phyloP scores from a whole-genome alignment of 371 early-diverging fungal genomes.

The Mortierella sp. region DNA sequence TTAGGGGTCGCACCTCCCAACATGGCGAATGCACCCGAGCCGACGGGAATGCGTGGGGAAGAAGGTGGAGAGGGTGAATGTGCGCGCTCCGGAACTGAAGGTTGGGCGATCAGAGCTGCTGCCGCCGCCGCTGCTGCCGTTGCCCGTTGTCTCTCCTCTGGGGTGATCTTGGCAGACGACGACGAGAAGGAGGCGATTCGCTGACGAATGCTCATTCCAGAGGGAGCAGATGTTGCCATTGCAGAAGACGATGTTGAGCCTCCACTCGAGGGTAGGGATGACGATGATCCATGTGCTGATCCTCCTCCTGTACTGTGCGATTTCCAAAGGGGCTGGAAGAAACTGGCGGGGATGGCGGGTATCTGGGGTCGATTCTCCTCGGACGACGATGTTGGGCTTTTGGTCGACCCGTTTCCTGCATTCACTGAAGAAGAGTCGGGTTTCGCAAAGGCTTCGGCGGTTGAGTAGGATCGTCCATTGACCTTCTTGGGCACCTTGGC shows the following conservation, averaged over 20 bases:
- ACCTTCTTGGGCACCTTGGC: constrained; percentile 52
- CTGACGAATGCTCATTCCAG: constrained; percentile 45
- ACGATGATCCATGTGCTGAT: constrained; percentile 15
- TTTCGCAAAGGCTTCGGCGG: constrained; percentile 27
- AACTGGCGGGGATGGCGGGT: constrained; percentile 52
- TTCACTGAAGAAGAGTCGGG: neutral
- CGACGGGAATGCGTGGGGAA: constrained; percentile 41
- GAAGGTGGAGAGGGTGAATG: constrained; percentile 53
- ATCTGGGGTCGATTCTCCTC: constrained; percentile 52
- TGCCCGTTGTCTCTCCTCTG: constrained; percentile 52
- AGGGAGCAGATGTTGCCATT: constrained; percentile 43
- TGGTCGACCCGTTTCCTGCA: neutral
- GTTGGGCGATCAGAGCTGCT: constrained; percentile 33
- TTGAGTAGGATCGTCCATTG: constrained; percentile 32
- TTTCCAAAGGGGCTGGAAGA: constrained; percentile 56
- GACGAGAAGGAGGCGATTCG: constrained; percentile 50
- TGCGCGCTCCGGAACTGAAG: constrained; percentile 39
- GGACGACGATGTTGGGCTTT: constrained; percentile 8
- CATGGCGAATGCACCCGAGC: constrained; percentile 2
- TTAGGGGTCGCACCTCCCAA: constrained; percentile 8
- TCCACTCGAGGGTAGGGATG: constrained; percentile 19
- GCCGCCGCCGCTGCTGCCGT: constrained; percentile 42
- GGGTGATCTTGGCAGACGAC: constrained; percentile 42
- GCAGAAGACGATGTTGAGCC: constrained; percentile 5
- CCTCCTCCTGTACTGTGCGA: neutral